A percentile compares a stretch with the other conserved stretches of the same genome.
Conservation (phyloP, 2,329 filamentous ascomycete species). For the Pseudogymnoascus sp. region DNA sequence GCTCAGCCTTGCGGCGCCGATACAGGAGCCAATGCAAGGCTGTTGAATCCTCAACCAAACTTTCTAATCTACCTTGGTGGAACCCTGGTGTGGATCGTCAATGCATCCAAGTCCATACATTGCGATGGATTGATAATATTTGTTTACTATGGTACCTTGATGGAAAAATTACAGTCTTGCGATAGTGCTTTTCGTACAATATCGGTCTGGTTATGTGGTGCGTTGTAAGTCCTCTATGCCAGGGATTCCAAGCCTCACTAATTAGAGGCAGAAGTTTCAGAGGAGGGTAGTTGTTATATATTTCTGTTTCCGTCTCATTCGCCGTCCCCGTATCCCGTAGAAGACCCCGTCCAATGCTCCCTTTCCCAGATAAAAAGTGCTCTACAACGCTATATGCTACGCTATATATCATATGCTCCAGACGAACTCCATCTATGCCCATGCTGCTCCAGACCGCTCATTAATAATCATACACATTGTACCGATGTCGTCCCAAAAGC, state of each 20-base stretch:
- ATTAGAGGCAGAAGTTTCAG: not conserved
- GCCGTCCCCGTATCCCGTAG: not conserved
- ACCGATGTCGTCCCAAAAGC: not conserved
- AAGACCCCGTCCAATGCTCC: not conserved
- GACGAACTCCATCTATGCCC: not conserved
- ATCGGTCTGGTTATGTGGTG: not conserved
- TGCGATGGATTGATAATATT: not conserved
- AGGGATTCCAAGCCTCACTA: not conserved
- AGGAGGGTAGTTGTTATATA: not conserved
- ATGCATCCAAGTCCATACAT: not conserved
- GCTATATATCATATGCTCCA: not conserved
- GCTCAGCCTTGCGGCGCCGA: not conserved
- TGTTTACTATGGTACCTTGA: not conserved
- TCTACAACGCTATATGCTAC: not conserved
- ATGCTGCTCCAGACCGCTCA: constrained; percentile 6
- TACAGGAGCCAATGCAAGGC: not conserved
- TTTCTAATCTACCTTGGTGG: not conserved
- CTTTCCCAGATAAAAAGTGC: not conserved
- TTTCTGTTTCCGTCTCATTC: not conserved
- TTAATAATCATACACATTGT: not conserved
- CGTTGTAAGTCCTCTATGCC: not conserved
- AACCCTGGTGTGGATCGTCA: not conserved
- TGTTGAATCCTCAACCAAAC: not conserved
- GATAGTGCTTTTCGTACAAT: not conserved
- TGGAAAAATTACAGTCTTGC: not conserved